Evolutionary conservation across 768 basidiomycete species (phyloP).

Genomic region (Leccinum boreale): DNA sequence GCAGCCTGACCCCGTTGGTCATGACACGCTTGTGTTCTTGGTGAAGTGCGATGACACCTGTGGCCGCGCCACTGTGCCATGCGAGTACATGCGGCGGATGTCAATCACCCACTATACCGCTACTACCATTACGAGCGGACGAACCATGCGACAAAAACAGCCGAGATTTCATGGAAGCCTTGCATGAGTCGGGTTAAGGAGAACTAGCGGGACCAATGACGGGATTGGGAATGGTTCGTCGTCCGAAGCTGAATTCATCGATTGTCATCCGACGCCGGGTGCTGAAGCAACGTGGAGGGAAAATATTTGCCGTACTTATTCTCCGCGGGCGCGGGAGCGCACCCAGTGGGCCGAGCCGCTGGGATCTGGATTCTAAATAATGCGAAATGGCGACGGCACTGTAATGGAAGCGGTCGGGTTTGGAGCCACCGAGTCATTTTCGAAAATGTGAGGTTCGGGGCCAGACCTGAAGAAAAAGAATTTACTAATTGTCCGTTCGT

Average conservation of each 20-base stretch:
- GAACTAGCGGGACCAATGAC: neutral
- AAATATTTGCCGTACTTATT: neutral
- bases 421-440: neutral
- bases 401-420: neutral
- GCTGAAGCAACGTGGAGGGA: neutral
- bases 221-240: neutral
- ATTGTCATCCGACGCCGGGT: neutral
- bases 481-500: neutral
- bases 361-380: neutral
- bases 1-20: neutral
- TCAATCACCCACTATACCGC: neutral
- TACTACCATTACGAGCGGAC: constrained; percentile 1
- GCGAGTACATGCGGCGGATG: neutral
- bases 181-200: neutral
- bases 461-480: neutral
- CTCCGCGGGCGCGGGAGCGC: neutral
- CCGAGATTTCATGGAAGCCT: constrained; percentile 13
- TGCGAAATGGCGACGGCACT: neutral
- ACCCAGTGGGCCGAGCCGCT: neutral
- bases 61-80: neutral
- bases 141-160: constrained; percentile 6
- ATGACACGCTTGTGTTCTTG: neutral
- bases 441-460: neutral
- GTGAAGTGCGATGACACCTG: constrained; percentile 2
- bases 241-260: neutral